Percentiles rank a stretch among this genome's conserved stretches.
These are phyloP conservation scores for Wickerhamiella lipophila DNA, from an alignment of 805 yeast genomes.

Conservation along the genomic window DNA sequence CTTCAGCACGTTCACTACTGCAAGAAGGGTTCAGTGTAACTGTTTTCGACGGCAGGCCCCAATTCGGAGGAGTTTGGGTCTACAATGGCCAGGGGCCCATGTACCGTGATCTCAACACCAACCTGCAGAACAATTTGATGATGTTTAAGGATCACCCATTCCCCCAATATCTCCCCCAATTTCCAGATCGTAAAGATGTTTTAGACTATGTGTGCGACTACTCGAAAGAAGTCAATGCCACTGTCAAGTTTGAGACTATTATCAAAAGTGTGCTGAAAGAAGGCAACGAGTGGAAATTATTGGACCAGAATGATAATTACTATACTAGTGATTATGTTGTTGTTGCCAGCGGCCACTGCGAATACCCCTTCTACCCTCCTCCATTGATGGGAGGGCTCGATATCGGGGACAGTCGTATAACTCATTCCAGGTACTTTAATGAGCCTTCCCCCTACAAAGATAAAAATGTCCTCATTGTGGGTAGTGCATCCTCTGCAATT, in stretches of 20 bases:
- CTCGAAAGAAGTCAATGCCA: conserved; percentile 30
- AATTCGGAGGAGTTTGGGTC: conserved; percentile 77
- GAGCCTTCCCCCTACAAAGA: conserved; percentile 34
- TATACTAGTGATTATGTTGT: conserved; percentile 45
- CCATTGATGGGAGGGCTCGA: conserved; percentile 36
- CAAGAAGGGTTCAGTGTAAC: conserved; percentile 41
- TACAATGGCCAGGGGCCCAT: conserved; percentile 40
- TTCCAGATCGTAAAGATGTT: conserved; percentile 52
- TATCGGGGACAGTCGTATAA: conserved; percentile 34
- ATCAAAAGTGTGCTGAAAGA: conserved; percentile 34
- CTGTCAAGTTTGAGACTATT: conserved; percentile 36
- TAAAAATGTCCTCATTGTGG: conserved; percentile 49
- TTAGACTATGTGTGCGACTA: conserved; percentile 48
- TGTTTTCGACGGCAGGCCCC: conserved; percentile 45
- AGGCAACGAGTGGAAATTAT: conserved; percentile 34
- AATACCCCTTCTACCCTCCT: conserved; percentile 48
- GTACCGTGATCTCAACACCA: conserved; percentile 57
- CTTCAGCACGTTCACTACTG: conserved; percentile 48
- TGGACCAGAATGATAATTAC: conserved; percentile 22
- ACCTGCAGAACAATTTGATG: conserved; percentile 55
- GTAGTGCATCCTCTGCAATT: conserved; percentile 65
- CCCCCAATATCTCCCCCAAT: conserved; percentile 36
- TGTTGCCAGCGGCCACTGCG: conserved; percentile 52
- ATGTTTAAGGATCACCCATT: conserved; percentile 45
- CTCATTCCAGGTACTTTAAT: conserved; percentile 48